Base-by-base conservation (phyloP, 257 asterid genomes). In the Solanum paucissectum region DNA sequence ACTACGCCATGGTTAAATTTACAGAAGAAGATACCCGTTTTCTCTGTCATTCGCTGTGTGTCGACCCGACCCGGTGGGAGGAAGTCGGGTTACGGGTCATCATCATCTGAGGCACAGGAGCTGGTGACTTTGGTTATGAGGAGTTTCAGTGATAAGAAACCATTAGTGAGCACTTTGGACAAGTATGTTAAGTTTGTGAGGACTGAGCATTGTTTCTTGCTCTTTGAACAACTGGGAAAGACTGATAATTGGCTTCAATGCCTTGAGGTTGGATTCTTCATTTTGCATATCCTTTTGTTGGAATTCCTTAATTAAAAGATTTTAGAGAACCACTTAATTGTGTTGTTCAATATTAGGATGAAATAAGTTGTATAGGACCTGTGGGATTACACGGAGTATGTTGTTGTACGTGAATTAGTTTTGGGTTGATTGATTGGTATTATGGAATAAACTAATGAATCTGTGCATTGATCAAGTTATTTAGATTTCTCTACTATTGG, bases 221-320 rank as follows among this genome's bases (percentile, higher is more conserved):
- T 96, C 72, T 95, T 96, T 87, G 99, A 96, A 90, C 97, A 96
- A 91, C 97, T 96, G 82, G 99, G 98, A 34, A 94, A 83, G 92
- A 89, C 89, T 42, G 98, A 94, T 33, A 91, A 93, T 79, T 97
- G 98, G 99, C 95, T 95, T 49, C 98, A 97, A 71, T 97, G 99
- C 90, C 95, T 97, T 36, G 98, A 97, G 99, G 99, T 96, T 87
- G 79, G 86, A 5, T 25, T 69, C 75, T 42, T 72, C 86, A 60
- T 44, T 86, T 79, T 21, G 2, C 12, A 58, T 60, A 76, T 68
- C 62, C 82, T 40, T 83, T 89, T 81, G 9, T 33, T 23, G 36
- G 37, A 66, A 5, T 9, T 14, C 27, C 55, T 46, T 46, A 46
- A 12, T 46, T 46, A 44, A 73, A 29, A 29, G 49, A 34, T 73